Evolutionary conservation across 305 asterid genomes (phyloP).

Genomic region (Solanum aculeatissimum): DNA sequence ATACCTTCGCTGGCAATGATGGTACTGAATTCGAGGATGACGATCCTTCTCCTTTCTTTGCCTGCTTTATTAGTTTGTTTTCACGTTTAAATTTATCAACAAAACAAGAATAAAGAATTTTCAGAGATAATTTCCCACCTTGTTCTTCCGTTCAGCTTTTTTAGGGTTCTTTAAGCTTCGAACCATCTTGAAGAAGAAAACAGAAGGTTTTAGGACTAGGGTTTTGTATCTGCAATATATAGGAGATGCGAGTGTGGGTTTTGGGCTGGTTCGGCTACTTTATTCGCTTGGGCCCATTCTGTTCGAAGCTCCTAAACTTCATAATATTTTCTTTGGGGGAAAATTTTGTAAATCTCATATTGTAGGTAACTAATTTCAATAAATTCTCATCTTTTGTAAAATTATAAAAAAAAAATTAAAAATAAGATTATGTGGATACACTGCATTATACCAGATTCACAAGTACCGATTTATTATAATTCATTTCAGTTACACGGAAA

Average conservation of each 20-base stretch:
- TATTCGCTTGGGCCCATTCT: too few relatives aligned
- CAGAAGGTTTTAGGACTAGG: neutral
- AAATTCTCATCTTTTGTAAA: too few relatives aligned
- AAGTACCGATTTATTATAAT: too few relatives aligned
- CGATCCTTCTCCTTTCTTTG: slow-evolving; percentile 58
- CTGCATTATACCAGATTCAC: too few relatives aligned
- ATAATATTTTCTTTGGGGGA: too few relatives aligned
- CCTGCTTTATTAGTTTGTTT: slow-evolving; percentile 6
- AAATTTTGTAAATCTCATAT: too few relatives aligned
- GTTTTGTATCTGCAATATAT: neutral
- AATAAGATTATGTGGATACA: too few relatives aligned
- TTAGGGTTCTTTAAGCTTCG: slow-evolving; percentile 4
- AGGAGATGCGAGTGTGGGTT: neutral
- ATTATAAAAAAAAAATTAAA: too few relatives aligned
- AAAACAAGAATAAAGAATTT: neutral
- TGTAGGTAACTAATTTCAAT: too few relatives aligned
- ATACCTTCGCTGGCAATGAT: slow-evolving; percentile 49
- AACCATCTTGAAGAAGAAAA: neutral
- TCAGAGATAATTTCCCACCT: neutral
- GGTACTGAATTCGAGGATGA: slow-evolving; percentile 28
- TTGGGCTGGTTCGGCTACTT: neutral
- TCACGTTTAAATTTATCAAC: neutral
- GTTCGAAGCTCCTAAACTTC: too few relatives aligned
- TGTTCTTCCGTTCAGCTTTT: neutral
- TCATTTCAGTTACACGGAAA: too few relatives aligned